These are phyloP conservation scores for Ogataea pignaliae DNA, from an alignment of 805 yeast species.

Conservation along the genomic window DNA sequence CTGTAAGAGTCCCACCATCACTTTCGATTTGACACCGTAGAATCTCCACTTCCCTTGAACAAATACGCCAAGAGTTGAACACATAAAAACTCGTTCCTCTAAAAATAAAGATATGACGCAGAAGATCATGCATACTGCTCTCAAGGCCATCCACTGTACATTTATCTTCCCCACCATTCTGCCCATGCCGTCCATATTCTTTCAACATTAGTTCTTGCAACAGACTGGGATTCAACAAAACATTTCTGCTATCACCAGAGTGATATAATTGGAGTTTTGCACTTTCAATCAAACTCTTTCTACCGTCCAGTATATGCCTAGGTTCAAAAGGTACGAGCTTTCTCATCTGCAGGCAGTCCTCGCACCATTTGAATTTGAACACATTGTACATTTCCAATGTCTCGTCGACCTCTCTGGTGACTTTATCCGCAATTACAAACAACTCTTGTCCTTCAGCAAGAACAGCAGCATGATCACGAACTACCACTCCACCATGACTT, in stretches of 20 bases:
- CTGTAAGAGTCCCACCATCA: constrained; percentile 42
- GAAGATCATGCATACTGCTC: neutral
- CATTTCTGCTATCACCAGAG: constrained; percentile 58
- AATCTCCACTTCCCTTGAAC: constrained; percentile 9
- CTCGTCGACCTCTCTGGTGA: constrained; percentile 35
- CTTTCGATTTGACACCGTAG: constrained; percentile 27
- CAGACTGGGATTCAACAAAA: constrained; percentile 25
- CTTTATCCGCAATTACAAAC: constrained; percentile 35
- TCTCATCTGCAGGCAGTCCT: constrained; percentile 51
- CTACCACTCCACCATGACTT: constrained; percentile 45
- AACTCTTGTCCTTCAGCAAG: constrained; percentile 12
- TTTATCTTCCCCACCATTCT: no score
- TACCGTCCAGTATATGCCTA: constrained; percentile 45
- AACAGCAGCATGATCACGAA: constrained; percentile 33
- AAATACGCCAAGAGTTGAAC: constrained; percentile 7
- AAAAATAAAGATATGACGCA: constrained; percentile 24
- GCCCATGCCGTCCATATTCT: neutral
- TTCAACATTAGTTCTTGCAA: constrained; percentile 9
- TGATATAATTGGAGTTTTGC: constrained; percentile 43
- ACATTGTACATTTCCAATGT: constrained; percentile 48
- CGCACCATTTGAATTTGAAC: constrained; percentile 65
- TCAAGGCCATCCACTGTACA: no score
- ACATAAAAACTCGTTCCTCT: constrained; percentile 32
- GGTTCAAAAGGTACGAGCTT: constrained; percentile 55
- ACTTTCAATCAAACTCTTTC: constrained; percentile 22